Conservation (phyloP, 140 eudicot genomes). For the Cichorium intybus region DNA sequence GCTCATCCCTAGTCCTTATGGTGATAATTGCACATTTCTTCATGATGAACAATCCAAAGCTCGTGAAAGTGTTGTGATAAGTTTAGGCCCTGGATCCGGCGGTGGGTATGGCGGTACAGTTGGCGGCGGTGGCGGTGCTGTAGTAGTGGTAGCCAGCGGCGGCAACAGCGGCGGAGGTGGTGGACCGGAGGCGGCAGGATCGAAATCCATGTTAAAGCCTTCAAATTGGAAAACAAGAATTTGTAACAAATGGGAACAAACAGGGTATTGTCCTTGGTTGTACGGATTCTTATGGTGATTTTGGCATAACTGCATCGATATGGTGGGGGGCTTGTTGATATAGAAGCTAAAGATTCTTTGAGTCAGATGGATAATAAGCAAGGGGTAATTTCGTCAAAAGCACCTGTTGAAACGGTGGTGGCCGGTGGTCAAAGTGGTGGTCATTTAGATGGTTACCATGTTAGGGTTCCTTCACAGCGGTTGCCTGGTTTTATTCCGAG, state of each 20-base stretch:
- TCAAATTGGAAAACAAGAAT: slow-evolving; percentile 97
- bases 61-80: slow-evolving; percentile 94
- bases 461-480: slow-evolving; percentile 68
- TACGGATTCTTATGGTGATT: slow-evolving; percentile 28
- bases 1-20: no score
- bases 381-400: slow-evolving; percentile 43
- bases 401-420: slow-evolving; percentile 38
- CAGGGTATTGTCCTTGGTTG: slow-evolving; percentile 76
- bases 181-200: slow-evolving; percentile 33
- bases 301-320: slow-evolving; percentile 79
- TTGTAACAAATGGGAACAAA: slow-evolving; percentile 94
- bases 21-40: slow-evolving; percentile 88
- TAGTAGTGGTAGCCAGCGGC: slow-evolving; percentile 5
- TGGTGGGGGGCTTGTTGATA: slow-evolving; percentile 79
- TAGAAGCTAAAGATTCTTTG: slow-evolving; percentile 58
- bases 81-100: slow-evolving; percentile 81
- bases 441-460: slow-evolving; percentile 66
- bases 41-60: slow-evolving; percentile 93
- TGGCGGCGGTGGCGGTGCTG: slow-evolving; percentile 4
- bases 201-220: slow-evolving; percentile 60
- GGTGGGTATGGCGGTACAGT: slow-evolving; percentile 54
- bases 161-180: slow-evolving; percentile 16
- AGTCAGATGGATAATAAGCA: slow-evolving; percentile 67
- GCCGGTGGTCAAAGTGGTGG: slow-evolving; percentile 41
- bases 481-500: slow-evolving; percentile 47